A percentile compares a stretch with the other conserved stretches of the same genome.
These are phyloP conservation scores for Paecilomyces niveus DNA, from an alignment of 2,329 filamentous ascomycete species.

Conservation along the genomic window DNA sequence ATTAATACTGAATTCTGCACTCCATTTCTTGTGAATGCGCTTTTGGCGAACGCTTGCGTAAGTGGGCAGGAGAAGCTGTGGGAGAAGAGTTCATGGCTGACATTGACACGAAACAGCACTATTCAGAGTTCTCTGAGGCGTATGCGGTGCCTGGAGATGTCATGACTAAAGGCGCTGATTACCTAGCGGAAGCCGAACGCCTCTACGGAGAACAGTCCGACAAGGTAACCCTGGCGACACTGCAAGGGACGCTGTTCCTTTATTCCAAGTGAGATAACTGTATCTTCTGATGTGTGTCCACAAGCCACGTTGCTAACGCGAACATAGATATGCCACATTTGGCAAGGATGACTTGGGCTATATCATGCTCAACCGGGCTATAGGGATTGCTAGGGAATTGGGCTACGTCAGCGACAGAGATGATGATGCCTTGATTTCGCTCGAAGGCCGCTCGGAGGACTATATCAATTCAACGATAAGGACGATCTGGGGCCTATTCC, in stretches of 20 bases:
- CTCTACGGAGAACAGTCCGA: conserved; percentile 14
- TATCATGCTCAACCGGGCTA: conserved; percentile 29
- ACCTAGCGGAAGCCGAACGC: conserved; percentile 30
- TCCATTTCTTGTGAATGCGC: conserved; percentile 80
- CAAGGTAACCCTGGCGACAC: conserved; percentile 19
- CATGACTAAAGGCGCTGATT: conserved; percentile 28
- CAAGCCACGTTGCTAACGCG: background rate
- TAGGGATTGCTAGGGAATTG: conserved; percentile 25
- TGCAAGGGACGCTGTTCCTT: conserved; percentile 30
- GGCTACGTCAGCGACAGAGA: conserved; percentile 21
- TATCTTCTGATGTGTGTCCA: background rate
- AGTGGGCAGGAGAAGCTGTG: conserved; percentile 5
- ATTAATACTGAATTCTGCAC: conserved; percentile 67
- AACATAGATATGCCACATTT: conserved; percentile 26
- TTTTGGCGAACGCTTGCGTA: conserved; percentile 56
- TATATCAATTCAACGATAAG: conserved; percentile 23
- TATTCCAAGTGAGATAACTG: conserved; percentile 24
- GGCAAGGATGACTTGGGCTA: conserved; percentile 31
- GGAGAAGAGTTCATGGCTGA: background rate
- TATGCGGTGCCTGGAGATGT: conserved; percentile 30
- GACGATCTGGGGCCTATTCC: conserved; percentile 32
- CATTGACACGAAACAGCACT: conserved; percentile 19
- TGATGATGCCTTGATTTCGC: conserved; percentile 11
- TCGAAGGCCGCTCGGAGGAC: conserved; percentile 18
- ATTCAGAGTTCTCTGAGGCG: conserved; percentile 31